A percentile compares a stretch with the other conserved stretches of the same genome.
These are phyloP conservation scores for Immersiporthe knoxdaviesiana DNA, from an alignment of 2,329 filamentous ascomycete genomes.

Conservation along the genomic window DNA sequence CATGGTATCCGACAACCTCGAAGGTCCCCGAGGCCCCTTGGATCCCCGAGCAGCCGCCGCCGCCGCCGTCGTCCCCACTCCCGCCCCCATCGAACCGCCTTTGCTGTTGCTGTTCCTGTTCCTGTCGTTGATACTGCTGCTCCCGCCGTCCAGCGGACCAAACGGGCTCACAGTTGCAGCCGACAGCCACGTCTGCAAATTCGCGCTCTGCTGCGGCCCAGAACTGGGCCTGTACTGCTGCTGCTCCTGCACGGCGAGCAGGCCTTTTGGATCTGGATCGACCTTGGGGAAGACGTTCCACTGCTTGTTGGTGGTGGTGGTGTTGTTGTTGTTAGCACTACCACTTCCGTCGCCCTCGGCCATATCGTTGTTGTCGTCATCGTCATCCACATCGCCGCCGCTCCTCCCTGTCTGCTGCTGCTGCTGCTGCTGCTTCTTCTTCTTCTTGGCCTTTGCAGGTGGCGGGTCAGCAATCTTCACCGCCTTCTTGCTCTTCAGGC, in stretches of 20 bases:
- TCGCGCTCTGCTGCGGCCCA: conserved; percentile 30
- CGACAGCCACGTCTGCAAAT: conserved; percentile 40
- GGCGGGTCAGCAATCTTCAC: conserved; percentile 27
- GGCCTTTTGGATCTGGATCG: conserved; percentile 11
- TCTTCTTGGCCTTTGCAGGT: conserved; percentile 18
- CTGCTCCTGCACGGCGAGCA: conserved; percentile 13
- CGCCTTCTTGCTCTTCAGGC: conserved; percentile 24
- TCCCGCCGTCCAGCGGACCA: conserved; percentile 20
- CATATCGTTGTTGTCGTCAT: background rate
- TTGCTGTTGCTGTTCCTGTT: background rate
- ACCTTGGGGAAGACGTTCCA: conserved; percentile 24
- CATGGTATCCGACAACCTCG: conserved; percentile 20
- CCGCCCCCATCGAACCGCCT: background rate
- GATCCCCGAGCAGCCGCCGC: background rate
- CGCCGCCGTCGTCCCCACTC: background rate
- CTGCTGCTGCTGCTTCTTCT: conserved; percentile 31
- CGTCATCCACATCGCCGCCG: conserved; percentile 26
- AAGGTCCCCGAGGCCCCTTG: background rate
- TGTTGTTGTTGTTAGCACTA: background rate
- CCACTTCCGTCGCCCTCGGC: conserved; percentile 8
- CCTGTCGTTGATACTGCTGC: background rate
- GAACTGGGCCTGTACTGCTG: conserved; percentile 27
- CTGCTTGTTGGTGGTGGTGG: background rate
- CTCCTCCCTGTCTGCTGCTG: background rate
- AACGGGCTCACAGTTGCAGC: conserved; percentile 41